Percentiles rank a stretch among this genome's conserved stretches.
phyloP scores from a whole-genome alignment of 345 rosid genomes.

The Eucalyptus virginea region DNA sequence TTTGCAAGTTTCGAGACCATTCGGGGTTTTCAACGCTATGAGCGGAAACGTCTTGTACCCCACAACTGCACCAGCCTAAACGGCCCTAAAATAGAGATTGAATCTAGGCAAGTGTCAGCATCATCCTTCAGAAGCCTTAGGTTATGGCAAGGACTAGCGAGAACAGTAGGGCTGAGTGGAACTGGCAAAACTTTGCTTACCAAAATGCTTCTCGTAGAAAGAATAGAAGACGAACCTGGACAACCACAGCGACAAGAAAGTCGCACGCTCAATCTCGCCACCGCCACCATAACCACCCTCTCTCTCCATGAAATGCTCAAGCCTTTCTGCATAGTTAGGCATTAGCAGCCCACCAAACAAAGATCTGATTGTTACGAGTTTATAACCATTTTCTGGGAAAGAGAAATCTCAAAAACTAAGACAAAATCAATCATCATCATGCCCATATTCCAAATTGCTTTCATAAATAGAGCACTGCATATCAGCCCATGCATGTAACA shows the following conservation, averaged over 20 bases:
- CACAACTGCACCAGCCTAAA: constrained; percentile 31
- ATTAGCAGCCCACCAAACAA: no score
- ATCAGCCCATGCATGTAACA: not conserved
- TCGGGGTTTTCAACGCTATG: constrained; percentile 14
- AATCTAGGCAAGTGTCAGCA: not conserved
- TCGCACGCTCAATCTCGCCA: no score
- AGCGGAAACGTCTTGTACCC: constrained; percentile 33
- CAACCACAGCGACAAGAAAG: not conserved
- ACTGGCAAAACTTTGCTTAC: not conserved
- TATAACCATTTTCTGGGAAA: not conserved
- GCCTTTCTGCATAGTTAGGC: no score
- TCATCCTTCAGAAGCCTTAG: not conserved
- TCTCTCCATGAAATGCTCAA: no score
- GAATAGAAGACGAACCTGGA: not conserved
- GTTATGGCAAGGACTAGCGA: not conserved
- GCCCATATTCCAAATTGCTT: not conserved
- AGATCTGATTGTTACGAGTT: no score
- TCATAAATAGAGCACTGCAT: not conserved
- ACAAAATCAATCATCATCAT: not conserved
- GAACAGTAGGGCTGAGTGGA: not conserved
- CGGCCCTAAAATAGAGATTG: not conserved
- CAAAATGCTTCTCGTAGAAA: not conserved
- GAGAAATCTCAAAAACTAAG: not conserved
- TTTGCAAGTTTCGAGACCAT: constrained; percentile 6
- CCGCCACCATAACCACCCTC: no score